phyloP scores from a whole-genome alignment of 495 filamentous ascomycete genomes.

The Neurospora sp. region DNA sequence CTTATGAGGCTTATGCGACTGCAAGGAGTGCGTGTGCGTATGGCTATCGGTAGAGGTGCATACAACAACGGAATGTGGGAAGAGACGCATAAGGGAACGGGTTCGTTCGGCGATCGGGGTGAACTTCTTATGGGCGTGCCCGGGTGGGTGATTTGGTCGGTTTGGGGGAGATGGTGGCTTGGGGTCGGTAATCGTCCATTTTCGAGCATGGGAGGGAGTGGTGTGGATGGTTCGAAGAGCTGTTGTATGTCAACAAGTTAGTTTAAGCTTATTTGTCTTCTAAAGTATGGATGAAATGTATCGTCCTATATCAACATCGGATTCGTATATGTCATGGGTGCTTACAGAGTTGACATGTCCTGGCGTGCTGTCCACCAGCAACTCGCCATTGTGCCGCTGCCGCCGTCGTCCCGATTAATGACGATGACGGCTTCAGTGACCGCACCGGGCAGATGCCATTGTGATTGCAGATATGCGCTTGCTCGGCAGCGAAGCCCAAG shows the following conservation, averaged over 20 bases:
- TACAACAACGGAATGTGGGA: conserved; percentile 66
- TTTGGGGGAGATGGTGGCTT: conserved; percentile 2
- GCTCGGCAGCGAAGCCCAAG: conserved; percentile 14
- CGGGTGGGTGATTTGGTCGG: background rate
- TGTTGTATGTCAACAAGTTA: background rate
- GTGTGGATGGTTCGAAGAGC: conserved; percentile 8
- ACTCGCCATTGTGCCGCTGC: background rate
- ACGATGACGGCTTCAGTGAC: background rate
- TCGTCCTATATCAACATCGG: background rate
- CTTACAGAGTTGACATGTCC: background rate
- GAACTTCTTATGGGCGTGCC: background rate
- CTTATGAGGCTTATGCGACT: conserved; percentile 7
- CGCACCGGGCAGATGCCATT: background rate
- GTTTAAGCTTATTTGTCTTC: background rate
- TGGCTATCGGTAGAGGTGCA: conserved; percentile 41
- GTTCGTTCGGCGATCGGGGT: conserved; percentile 30
- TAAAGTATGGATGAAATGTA: background rate
- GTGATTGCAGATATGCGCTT: conserved; percentile 1
- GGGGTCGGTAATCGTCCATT: background rate
- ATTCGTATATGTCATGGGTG: background rate
- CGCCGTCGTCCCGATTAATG: background rate
- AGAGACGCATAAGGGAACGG: conserved; percentile 56
- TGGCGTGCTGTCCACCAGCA: background rate
- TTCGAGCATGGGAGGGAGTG: background rate
- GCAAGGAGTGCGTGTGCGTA: conserved; percentile 13